phyloP scores from a whole-genome alignment of 768 basidiomycete species.

The Boletus tylopilopsis region DNA sequence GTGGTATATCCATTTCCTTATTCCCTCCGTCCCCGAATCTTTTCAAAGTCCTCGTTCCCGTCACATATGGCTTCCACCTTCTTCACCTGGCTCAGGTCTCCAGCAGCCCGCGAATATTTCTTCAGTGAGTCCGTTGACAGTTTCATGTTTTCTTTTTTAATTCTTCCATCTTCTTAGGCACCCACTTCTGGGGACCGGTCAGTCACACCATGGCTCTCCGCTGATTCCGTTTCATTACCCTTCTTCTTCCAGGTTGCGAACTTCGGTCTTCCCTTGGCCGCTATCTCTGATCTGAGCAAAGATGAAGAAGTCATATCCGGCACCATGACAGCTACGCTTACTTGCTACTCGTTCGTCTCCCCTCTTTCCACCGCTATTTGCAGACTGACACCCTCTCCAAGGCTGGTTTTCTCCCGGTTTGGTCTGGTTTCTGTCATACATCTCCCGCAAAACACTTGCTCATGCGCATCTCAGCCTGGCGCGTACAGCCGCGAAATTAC shows the following conservation, averaged over 20 bases:
- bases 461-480: constrained; percentile 64
- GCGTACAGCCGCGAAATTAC: constrained; percentile 94
- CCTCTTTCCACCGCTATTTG: constrained; percentile 5
- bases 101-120: constrained; percentile 90
- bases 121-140: constrained; percentile 89
- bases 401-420: constrained; percentile 92
- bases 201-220: constrained; percentile 32
- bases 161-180: constrained; percentile 55
- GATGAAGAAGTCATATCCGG: constrained; percentile 98
- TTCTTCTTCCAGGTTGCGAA: constrained; percentile 74
- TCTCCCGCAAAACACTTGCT: not conserved
- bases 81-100: constrained; percentile 85
- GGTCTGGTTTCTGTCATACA: constrained; percentile 40
- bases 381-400: constrained; percentile 19
- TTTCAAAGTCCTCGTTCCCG: not conserved
- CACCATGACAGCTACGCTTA: constrained; percentile 90
- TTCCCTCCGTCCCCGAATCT: not conserved
- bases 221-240: constrained; percentile 5
- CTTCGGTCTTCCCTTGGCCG: constrained; percentile 96
- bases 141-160: constrained; percentile 13
- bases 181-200: constrained; percentile 98
- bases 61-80: constrained; percentile 86
- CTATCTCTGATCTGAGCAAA: constrained; percentile 83
- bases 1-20: not conserved
- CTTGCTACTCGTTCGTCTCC: constrained; percentile 82